Conservation (phyloP, 2,329 filamentous ascomycete genomes). For the Neofusicoccum umdonicola region DNA sequence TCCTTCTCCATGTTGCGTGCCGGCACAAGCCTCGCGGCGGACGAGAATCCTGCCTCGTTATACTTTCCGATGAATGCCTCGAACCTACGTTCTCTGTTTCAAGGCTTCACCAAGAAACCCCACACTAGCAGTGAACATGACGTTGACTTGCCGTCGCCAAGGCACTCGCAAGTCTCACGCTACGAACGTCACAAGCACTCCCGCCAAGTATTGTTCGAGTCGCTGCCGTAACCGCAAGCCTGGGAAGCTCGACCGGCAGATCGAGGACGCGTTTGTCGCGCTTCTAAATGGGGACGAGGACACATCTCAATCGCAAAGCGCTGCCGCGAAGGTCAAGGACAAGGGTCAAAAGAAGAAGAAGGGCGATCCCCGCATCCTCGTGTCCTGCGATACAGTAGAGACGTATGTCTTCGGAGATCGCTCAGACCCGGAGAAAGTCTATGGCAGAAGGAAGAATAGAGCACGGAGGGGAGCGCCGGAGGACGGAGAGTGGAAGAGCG, state of each 20-base stretch:
- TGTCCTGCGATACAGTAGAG: conserved; percentile 53
- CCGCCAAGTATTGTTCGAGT: conserved; percentile 57
- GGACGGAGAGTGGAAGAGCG: conserved; percentile 41
- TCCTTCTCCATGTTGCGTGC: background rate
- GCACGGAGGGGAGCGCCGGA: conserved; percentile 40
- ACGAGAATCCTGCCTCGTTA: too few relatives aligned
- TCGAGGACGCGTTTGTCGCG: conserved; percentile 51
- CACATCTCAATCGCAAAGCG: background rate
- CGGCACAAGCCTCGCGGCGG: too few relatives aligned
- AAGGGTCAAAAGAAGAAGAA: conserved; percentile 38
- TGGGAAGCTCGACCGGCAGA: conserved; percentile 49
- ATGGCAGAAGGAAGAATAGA: conserved; percentile 47
- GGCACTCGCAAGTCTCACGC: conserved; percentile 30
- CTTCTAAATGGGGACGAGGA: conserved; percentile 35
- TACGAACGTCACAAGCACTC: conserved; percentile 28
- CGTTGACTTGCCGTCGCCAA: background rate
- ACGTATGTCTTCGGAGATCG: conserved; percentile 48
- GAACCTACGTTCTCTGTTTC: background rate
- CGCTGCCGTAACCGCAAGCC: conserved; percentile 55
- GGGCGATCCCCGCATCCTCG: conserved; percentile 51
- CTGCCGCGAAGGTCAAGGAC: conserved; percentile 11
- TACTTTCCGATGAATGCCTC: too few relatives aligned
- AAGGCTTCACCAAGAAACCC: background rate
- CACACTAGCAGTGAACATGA: background rate
- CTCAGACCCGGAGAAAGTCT: conserved; percentile 46